phyloP scores from a whole-genome alignment of 805 yeast genomes.

The Teunomyces cretensis region DNA sequence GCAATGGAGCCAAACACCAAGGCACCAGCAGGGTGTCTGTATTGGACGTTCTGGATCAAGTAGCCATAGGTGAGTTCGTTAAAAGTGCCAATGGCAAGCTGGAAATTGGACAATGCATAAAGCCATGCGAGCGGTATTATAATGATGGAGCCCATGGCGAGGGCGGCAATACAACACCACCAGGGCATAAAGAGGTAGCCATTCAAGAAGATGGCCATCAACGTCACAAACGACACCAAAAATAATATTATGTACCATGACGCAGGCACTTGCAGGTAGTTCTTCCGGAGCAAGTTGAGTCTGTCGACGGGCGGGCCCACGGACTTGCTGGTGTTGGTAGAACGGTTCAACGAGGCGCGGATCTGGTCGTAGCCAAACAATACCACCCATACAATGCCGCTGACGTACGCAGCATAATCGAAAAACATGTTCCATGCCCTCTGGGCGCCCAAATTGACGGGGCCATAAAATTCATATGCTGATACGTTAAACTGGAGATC shows the following conservation, averaged over 20 bases:
- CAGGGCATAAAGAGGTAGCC: constrained; percentile 40
- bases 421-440: constrained; percentile 52
- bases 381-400: constrained; percentile 48
- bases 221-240: constrained; percentile 30
- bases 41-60: constrained; percentile 34
- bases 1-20: constrained; percentile 51
- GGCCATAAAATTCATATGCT: constrained; percentile 46
- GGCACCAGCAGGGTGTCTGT: constrained; percentile 49
- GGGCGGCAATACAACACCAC: constrained; percentile 46
- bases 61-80: constrained; percentile 50
- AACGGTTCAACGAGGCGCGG: constrained; percentile 15
- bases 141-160: constrained; percentile 43
- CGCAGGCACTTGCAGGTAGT: constrained; percentile 42
- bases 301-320: constrained; percentile 38
- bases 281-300: constrained; percentile 39
- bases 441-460: constrained; percentile 48
- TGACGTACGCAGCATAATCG: constrained; percentile 52
- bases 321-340: too few species aligned
- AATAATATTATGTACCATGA: constrained; percentile 43
- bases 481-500: constrained; percentile 43
- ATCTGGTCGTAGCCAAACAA: constrained; percentile 34
- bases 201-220: constrained; percentile 32
- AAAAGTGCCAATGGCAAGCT: constrained; percentile 51
- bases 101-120: constrained; percentile 52
- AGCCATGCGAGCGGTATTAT: constrained; percentile 51